These are phyloP conservation scores for Penicillium sp. DNA, from an alignment of 2,329 filamentous ascomycete genomes.

Conservation along the genomic window DNA sequence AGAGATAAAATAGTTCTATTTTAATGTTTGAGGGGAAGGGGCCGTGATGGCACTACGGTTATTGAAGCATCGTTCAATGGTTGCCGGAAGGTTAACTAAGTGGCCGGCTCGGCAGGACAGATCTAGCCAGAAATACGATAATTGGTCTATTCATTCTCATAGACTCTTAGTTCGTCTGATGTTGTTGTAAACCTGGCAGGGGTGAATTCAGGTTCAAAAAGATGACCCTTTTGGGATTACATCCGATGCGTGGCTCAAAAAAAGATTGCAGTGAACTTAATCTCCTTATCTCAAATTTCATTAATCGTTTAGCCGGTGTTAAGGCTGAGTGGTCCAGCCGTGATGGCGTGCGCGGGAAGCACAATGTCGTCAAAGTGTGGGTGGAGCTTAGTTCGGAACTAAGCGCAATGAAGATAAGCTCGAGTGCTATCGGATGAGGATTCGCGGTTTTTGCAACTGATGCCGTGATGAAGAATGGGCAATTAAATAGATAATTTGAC, in stretches of 20 bases:
- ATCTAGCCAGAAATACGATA: background rate
- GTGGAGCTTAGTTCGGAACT: background rate
- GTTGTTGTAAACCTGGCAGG: background rate
- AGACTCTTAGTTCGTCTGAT: background rate
- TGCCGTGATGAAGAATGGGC: background rate
- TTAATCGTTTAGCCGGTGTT: background rate
- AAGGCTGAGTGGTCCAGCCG: background rate
- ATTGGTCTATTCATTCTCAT: background rate
- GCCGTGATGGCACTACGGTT: background rate
- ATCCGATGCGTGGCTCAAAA: background rate
- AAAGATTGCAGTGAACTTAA: background rate
- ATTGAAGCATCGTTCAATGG: background rate
- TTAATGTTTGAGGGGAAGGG: background rate
- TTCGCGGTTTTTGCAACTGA: background rate
- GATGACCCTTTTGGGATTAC: background rate
- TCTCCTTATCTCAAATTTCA: background rate
- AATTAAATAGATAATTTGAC: background rate
- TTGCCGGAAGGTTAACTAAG: background rate
- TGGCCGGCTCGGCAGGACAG: background rate
- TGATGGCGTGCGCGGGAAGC: background rate
- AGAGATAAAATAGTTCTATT: background rate
- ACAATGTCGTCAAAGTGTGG: background rate
- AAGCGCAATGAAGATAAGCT: background rate
- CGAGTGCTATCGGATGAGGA: background rate
- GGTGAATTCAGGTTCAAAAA: background rate